Evolutionary conservation across 2,329 filamentous ascomycete species (phyloP), one percentile per base, ranked within the genome.

Genomic region (Fusarium solani-melongenae): DNA sequence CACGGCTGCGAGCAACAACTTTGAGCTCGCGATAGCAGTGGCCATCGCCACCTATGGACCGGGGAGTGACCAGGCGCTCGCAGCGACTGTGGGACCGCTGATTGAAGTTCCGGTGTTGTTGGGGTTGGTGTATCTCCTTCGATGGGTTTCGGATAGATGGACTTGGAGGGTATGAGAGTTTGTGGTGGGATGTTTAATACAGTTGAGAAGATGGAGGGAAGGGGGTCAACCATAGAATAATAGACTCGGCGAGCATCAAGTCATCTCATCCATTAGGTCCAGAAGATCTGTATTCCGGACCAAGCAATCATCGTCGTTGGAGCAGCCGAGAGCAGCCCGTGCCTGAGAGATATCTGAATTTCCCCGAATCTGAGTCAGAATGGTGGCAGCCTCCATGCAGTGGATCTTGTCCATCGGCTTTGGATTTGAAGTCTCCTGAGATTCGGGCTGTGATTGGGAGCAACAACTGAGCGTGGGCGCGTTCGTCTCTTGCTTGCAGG

Each of bases 1-100:
- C 77, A 97, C 94, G 0, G 95, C 94, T 0, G 93, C 94, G 1
- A 97, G 94, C 80, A 98, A 98, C 79, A 97, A 98, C 80, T 98
- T 98, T 78, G 95, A 98, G 84, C 84, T 98, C 27, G 94, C 95
- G 0, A 97, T 98, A 82, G 94, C 94, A 0, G 94, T 98, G 0
- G 93, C 93, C 0, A 91, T 97, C 4, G 92, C 94, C 0, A 92
- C 92, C 0, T 97, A 93, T 82, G 95, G 94, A 0, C 88, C 92
- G 0, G 84, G 92, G 44, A 96, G 93, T 76, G 91, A 95, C 58
- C 91, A 97, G 82, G 94, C 94, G 0, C 84, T 97, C 51, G 94
- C 95, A 1, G 87, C 93, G 9, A 97, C 94, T 0, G 94, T 97
- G 1, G 94, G 94, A 0, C 95, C 95, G 4, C 82, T 97, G 73